phyloP scores from a whole-genome alignment of 257 asterid genomes.

The Scutellaria minor region DNA sequence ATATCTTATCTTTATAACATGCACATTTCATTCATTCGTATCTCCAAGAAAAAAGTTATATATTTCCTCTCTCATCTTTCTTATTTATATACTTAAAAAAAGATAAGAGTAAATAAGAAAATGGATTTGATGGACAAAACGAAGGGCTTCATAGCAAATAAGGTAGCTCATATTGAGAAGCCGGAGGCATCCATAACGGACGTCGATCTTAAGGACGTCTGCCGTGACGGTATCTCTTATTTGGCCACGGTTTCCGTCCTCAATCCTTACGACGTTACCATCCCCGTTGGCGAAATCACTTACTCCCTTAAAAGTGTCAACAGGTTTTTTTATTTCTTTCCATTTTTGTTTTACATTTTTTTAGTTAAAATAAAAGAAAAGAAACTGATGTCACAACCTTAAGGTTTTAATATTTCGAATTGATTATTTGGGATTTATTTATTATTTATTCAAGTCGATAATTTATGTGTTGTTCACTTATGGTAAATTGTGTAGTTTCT shows the following conservation, averaged over 20 bases:
- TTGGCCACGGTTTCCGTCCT: slow-evolving; percentile 61
- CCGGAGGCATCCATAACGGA: slow-evolving; percentile 76
- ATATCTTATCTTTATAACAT: no score
- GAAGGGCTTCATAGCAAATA: slow-evolving; percentile 56
- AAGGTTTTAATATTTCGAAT: no score
- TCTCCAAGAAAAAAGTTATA: not conserved
- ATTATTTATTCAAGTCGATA: no score
- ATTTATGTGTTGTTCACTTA: no score
- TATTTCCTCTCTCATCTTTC: not conserved
- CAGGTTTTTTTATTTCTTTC: slow-evolving; percentile 43
- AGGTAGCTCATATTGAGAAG: slow-evolving; percentile 53
- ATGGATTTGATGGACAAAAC: slow-evolving; percentile 68
- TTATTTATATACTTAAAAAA: no score
- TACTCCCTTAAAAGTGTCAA: slow-evolving; percentile 61
- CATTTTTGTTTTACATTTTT: not conserved
- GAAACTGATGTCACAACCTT: no score
- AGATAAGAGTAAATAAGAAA: not conserved
- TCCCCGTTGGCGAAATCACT: slow-evolving; percentile 70
- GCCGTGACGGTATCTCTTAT: slow-evolving; percentile 59
- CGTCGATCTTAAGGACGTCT: slow-evolving; percentile 67
- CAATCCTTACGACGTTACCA: slow-evolving; percentile 59
- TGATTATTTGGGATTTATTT: no score
- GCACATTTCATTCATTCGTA: not conserved
- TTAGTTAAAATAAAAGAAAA: no score
- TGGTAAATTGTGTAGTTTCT: no score